Evolutionary conservation across 2,329 filamentous ascomycete genomes (phyloP), one percentile per base, ranked within the genome.

Genomic region (Penicillium expansum): DNA sequence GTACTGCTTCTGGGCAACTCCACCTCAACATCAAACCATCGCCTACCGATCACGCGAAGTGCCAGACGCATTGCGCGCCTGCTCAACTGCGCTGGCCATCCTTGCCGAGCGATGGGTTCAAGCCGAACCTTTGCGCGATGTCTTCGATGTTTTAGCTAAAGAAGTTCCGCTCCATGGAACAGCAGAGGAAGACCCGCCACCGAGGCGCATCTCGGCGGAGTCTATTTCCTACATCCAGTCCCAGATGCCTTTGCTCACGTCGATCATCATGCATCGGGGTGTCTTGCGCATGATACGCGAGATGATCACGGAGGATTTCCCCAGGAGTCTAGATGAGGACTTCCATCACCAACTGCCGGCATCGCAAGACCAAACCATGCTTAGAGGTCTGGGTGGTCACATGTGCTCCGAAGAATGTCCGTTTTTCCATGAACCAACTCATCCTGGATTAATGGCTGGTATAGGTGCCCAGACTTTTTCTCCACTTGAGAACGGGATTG

Each of bases 1-100:
- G 3, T 62, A 62, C 41, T 62, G 60, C 51, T 57, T 61, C 29
- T 62, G 60, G 60, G 58, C 56, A 45, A 62, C 60, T 20, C 58
- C 58, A 8, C 37, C 48, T 18, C 44, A 45, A 13, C 30, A 37
- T 32, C 55, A 52, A 33, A 49, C 50, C 9, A 22, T 49, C 3
- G 20, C 53, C 14, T 59, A 61, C 29, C 47, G 43, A 14, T 52
- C 47, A 4, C 24, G 38, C 27, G 45, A 62, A 22, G 42, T 52
- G 13, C 41, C 56, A 4, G 49, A 56, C 32, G 60, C 58, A 48
- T 51, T 62, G 35, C 58, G 53, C 11, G 59, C 60, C 20, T 62
- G 60, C 37, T 62, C 60, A n/a, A 60, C 53, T 2, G 50, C 56
- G 1, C 38, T 62, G 13, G 60, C 58, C 9, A 60, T 62, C 5